Base-by-base conservation (phyloP, 345 rosid genomes). In the Passiflora organensis region DNA sequence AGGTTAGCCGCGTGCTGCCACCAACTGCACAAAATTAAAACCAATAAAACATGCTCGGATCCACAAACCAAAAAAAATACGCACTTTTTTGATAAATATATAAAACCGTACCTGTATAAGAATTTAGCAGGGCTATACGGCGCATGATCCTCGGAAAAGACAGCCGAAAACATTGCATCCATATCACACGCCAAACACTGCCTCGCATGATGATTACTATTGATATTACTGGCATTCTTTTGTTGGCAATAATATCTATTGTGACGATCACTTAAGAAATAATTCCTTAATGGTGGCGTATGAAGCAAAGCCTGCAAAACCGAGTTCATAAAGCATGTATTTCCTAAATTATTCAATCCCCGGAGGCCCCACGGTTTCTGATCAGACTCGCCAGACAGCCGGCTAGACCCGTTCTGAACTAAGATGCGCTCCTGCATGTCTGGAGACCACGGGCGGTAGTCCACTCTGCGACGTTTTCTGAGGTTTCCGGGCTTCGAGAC, bases 81-180 rank as follows among this genome's bases (percentile, higher is more conserved):
- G 8, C 18, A 0, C 20, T 32, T 41, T 2, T 15, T 28, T 44
- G 0, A 44, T 10, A 16, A 18, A 18, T 12, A 44, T 16, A 21
- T 1, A 44, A 44, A 44, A 44, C 11, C 13, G 10, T 54, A 87
- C 96, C 97, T 91, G 78, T 80, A 75, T 53, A 91, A 93, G 68
- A 91, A 87, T 75, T 76, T 91, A 55, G 91, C 95, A 1, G 97
- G 96, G 58, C 88, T 91, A 59, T 80, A 87, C 1, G 97, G 96
- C 24, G 72, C 60, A 32, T 80, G 72, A 59, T 83, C 91, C 48
- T 91, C 93, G 0, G 93, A 91, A 62, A 80, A 87, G 77, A 82
- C 81, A 16, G 95, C 89, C 0, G 88, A 78, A 69, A 78, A 85
- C 54, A 85, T 67, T 20, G 69, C 75, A 75, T 79, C 72, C 58